Conservation (phyloP, 2,329 filamentous ascomycete genomes). For the Microdochium bolleyi region DNA sequence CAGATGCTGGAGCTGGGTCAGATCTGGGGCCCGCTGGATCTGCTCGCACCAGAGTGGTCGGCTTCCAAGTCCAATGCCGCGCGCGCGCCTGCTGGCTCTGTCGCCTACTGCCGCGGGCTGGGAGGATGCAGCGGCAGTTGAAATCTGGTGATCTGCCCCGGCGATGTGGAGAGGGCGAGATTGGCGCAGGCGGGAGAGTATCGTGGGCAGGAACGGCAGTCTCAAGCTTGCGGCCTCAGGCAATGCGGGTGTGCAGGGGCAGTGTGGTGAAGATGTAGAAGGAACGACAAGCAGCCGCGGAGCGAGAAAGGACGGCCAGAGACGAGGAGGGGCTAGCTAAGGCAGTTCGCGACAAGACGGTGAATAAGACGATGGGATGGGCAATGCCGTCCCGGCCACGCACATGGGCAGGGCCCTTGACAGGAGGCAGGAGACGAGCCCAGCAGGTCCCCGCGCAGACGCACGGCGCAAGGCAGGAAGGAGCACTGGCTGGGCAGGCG, state of each 20-base stretch:
- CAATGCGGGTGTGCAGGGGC: neutral
- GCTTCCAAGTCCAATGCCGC: no score
- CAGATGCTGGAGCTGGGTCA: no score
- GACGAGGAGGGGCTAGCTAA: neutral
- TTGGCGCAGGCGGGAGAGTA: no score
- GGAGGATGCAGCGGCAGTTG: no score
- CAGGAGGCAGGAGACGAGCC: neutral
- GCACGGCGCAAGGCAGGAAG: neutral
- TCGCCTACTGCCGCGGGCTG: no score
- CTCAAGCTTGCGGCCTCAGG: neutral
- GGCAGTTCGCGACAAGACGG: neutral
- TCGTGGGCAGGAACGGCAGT: neutral
- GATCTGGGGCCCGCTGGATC: no score
- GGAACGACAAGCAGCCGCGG: neutral
- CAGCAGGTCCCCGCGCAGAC: neutral
- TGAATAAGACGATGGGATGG: neutral
- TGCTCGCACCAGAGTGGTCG: no score
- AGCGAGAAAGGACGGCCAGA: neutral
- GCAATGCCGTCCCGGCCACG: neutral
- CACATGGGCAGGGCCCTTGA: neutral
- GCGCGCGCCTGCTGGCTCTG: no score
- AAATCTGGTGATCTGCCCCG: no score
- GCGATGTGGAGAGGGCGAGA: no score
- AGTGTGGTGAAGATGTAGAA: neutral
- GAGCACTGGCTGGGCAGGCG: neutral